Evolutionary conservation across 495 filamentous ascomycete genomes (phyloP), one percentile per base, ranked within the genome.

Genomic region (Trichocladium antarcticum): DNA sequence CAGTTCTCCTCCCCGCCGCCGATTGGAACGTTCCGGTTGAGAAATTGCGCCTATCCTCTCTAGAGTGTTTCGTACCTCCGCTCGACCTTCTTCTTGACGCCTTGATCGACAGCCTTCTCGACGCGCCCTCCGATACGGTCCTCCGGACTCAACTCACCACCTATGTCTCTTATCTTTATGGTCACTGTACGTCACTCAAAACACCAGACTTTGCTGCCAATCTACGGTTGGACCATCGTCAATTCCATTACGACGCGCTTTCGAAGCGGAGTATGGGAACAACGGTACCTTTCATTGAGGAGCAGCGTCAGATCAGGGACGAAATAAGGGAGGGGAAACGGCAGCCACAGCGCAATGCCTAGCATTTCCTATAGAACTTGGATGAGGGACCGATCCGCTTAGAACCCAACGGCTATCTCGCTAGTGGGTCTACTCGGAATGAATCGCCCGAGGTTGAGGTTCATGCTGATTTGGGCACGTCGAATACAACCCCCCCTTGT

Each of bases 161-260:
- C 12, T n/a, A 47, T 9, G 3, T 47, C 11, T 17, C 36, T 9
- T 47, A 47, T 12, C 37, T 47, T 2, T 47, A 47, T 21, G 15
- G 12, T 0, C 22, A 47, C 36, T 47, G 45, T n/a, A 20, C 15
- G 9, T 9, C 7, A 11, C 32, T 47, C 22, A 39, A 40, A 3
- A 32, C 24, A 0, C 27, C 29, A 19, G 34, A 38, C 5, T 47
- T 37, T 15, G 44, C 22, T 8, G 3, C 17, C 0, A 3, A 29
- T 2, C 14, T 47, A 21, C 12, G 9, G 44, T 6, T 47, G 15
- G 44, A 47, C 10, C 34, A 47, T 20, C 44, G 44, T 14, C 44
- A 47, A 16, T 47, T 47, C 11, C 44, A 47, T 22, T 28, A 47
- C 14, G 44, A 47, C 22, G 44, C 44, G 22, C 44, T 47, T 4